These are phyloP conservation scores for Cystofilobasidium macerans DNA, from an alignment of 768 basidiomycete genomes.

Conservation along the genomic window DNA sequence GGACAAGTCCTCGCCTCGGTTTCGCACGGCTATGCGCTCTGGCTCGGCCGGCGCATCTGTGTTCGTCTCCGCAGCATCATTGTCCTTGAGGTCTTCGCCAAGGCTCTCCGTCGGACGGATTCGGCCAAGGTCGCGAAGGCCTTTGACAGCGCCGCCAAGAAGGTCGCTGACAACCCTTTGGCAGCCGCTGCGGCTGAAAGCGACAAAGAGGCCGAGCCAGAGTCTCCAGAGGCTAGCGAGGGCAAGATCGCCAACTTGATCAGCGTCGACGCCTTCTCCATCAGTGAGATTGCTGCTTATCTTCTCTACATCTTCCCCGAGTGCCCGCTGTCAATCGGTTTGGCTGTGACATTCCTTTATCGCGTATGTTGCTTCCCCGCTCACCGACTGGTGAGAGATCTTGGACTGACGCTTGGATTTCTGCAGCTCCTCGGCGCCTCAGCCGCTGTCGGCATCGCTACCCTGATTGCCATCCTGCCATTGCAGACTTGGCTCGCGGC, in stretches of 20 bases:
- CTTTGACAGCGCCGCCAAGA: background rate
- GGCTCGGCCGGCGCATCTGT: conserved; percentile 39
- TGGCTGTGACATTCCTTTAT: conserved; percentile 10
- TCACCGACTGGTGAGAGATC: conserved; percentile 24
- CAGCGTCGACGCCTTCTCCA: conserved; percentile 36
- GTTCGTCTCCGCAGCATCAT: conserved; percentile 39
- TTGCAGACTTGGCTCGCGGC: conserved; percentile 34
- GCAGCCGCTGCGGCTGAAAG: conserved; percentile 15
- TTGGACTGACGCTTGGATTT: too few species aligned
- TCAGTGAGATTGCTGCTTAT: conserved; percentile 32
- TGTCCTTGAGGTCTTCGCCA: conserved; percentile 40
- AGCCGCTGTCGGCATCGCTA: conserved; percentile 30
- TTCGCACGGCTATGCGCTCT: conserved; percentile 35
- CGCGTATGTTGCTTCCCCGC: conserved; percentile 27
- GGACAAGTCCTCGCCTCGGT: conserved; percentile 34
- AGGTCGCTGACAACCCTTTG: background rate
- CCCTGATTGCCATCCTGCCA: conserved; percentile 32
- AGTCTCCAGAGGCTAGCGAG: conserved; percentile 30
- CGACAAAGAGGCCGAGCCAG: conserved; percentile 23
- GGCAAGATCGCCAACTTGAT: conserved; percentile 38
- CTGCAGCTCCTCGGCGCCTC: conserved; percentile 30
- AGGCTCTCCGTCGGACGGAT: conserved; percentile 40
- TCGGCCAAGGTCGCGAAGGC: conserved; percentile 34
- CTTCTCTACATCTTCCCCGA: conserved; percentile 28
- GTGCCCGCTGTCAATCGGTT: background rate